A percentile compares a stretch with the other conserved stretches of the same genome.
Evolutionary conservation across 2,329 filamentous ascomycete species (phyloP).

Genomic region (Cladorrhinum sp.): DNA sequence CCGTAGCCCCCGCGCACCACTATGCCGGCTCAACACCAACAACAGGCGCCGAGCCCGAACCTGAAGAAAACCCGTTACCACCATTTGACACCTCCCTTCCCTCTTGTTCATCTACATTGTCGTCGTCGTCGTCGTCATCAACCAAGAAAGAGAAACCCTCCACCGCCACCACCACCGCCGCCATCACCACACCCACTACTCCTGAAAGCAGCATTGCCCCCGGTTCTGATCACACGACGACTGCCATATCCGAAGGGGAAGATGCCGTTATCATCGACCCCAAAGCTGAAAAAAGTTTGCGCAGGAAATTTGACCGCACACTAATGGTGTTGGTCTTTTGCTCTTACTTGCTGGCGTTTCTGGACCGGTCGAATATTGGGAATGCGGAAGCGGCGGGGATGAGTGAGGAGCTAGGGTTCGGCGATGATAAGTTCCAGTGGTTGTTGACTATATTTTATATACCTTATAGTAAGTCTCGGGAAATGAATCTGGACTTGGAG

Average conservation of each 20-base stretch:
- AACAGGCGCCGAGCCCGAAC: no score
- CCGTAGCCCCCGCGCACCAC: no score
- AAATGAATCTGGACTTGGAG: no score
- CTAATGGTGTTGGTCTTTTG: background rate
- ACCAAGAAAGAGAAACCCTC: background rate
- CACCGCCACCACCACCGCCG: background rate
- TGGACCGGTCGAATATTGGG: constrained; percentile 41
- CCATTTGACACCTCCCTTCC: background rate
- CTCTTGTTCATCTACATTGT: no score
- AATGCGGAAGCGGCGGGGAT: constrained; percentile 39
- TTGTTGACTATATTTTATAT: constrained; percentile 46
- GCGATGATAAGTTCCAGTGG: constrained; percentile 40
- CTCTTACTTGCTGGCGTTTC: constrained; percentile 33
- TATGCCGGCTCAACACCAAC: no score
- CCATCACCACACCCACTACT: background rate
- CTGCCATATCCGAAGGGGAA: background rate
- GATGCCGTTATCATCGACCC: background rate
- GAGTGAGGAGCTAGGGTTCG: constrained; percentile 36
- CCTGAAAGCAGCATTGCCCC: background rate
- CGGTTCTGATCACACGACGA: background rate
- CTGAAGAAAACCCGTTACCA: background rate
- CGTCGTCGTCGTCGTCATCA: background rate
- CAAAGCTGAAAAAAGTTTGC: background rate
- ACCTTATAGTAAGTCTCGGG: constrained; percentile 38
- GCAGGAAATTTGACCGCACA: background rate